Conservation (phyloP, 495 filamentous ascomycete species). For the Margaritispora aquatica region DNA sequence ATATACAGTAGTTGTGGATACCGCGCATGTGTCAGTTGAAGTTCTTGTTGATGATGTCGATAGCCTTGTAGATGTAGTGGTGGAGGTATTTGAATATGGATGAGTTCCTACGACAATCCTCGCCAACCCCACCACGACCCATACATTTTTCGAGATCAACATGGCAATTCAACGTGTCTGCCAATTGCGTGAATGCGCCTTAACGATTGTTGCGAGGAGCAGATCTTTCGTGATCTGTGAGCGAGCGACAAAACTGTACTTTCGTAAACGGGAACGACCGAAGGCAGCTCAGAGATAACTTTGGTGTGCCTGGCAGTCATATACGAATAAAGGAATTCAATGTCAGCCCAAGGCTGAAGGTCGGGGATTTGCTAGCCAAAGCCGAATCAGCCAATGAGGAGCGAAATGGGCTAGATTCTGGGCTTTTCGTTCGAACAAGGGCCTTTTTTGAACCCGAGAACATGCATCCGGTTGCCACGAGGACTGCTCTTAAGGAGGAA, state of each 20-base stretch:
- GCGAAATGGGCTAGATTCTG: not conserved
- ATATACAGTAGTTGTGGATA: not conserved
- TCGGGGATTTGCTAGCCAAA: not conserved
- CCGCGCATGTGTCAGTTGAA: not conserved
- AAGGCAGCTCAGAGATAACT: not conserved
- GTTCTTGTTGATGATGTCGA: not conserved
- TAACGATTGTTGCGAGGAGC: constrained; percentile 17
- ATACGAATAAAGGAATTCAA: constrained; percentile 3
- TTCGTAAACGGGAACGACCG: constrained; percentile 12
- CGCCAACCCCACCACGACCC: constrained; percentile 8
- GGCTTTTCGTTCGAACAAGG: not conserved
- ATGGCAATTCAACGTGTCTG: constrained; percentile 8
- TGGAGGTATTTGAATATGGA: not conserved
- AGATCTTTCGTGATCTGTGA: constrained; percentile 12
- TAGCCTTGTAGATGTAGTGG: not conserved
- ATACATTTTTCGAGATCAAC: constrained; percentile 7
- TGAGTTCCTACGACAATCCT: constrained; percentile 2
- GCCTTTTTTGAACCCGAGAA: constrained; percentile 4
- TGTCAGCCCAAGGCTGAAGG: constrained; percentile 4
- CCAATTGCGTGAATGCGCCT: not conserved
- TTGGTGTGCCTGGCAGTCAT: constrained; percentile 12
- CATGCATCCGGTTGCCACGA: constrained; percentile 10
- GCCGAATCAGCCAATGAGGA: not conserved
- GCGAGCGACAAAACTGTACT: constrained; percentile 13
- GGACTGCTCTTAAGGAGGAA: not conserved